Base-by-base conservation (phyloP, 2,329 filamentous ascomycete genomes). In the Aphanocladium album region DNA sequence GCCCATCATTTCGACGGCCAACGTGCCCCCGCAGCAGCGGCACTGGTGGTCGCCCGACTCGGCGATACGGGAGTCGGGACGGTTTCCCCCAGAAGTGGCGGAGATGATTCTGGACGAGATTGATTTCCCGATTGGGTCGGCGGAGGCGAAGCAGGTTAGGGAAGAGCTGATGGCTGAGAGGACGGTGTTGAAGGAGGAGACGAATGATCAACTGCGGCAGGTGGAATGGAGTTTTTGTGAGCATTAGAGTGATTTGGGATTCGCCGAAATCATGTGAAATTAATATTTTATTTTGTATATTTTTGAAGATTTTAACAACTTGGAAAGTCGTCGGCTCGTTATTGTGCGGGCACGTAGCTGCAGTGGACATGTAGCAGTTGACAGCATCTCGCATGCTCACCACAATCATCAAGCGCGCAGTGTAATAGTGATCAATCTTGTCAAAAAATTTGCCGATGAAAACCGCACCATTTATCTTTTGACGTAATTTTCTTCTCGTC, bases 1-100 rank as follows among this genome's bases (percentile, higher is more conserved):
- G 1, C 77, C 76, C 1, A 59, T 79, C 71, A 70, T 77, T 58
- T 74, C 73, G 0, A 79, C 77, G 7, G 73, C 74, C 35, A 79
- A 77, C 41, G 73, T 79, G 11, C 75, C 77, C 16, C 76, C 76
- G 1, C 76, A 79, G 67, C 76, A 75, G 64, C 63, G 61, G 14
- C 61, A 72, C 43, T 79, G 77, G 77, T 77, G 25, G 39, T 17
- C 35, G 35, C 16, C 35, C 12, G 35, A 39, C 4, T 8, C 35
- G 35, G 35, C 35, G 35, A 39, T 39, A 39, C 35, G 11, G 9
- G 35, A 39, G 35, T 39, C 35, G 6, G 35, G 35, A 4, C 35
- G 35, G 11, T 39, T 39, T 16, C 69, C 69, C 1, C 46, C 54
- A 0, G 69, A 70, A 61, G 27, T 71, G 5, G 62, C 59, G 2